Base-by-base conservation (phyloP, 1,284 basidiomycete genomes). In the Sanghuangporus weigelae region DNA sequence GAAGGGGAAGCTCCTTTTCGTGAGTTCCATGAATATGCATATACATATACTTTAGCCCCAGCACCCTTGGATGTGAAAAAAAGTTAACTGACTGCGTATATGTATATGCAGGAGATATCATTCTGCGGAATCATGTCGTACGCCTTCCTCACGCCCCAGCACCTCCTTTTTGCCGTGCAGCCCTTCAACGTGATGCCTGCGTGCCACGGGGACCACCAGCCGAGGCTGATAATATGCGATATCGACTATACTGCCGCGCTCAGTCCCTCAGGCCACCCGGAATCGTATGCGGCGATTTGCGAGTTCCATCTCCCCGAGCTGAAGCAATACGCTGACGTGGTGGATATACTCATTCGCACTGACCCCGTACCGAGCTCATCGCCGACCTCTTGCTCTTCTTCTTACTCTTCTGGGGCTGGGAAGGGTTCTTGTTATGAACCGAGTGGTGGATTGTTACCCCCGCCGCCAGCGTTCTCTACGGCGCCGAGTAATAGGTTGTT, bases 291-390 rank as follows among this genome's bases (percentile, higher is more conserved):
- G 7, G 64, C 64, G 1, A 21, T 56, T n/a, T 76, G 76, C 67
- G 72, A 71, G 0, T 81, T 86, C 64, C 68, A 72, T 49, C 79
- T 78, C 66, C 81, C 82, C 3, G 57, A 65, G 1, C 69, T 80
- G 46, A 63, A 66, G 5, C 67, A 66, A 10, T 69, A 66, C 61
- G 69, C 75, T 16, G 67, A 71, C 26, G 64, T 70, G 0, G 65
- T 74, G 58, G 70, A 70, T 42, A 73, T 86, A 53, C 68, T 75
- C 35, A 77, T 88, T 35, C 81, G 81, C 31, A 81, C 81, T n/a
- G 85, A 88, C 68, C 85, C 86, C 19, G 75, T 80, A 10, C 79
- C 83, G 1, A 66, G 66, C 38, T 84, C 81, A 79, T 67, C 65
- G n/a, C n/a, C n/a, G n/a, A n/a, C n/a, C n/a, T n/a, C n/a, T n/a